Evolutionary conservation across 2,329 filamentous ascomycete species (phyloP).

Genomic region (Aureobasidium vineae): DNA sequence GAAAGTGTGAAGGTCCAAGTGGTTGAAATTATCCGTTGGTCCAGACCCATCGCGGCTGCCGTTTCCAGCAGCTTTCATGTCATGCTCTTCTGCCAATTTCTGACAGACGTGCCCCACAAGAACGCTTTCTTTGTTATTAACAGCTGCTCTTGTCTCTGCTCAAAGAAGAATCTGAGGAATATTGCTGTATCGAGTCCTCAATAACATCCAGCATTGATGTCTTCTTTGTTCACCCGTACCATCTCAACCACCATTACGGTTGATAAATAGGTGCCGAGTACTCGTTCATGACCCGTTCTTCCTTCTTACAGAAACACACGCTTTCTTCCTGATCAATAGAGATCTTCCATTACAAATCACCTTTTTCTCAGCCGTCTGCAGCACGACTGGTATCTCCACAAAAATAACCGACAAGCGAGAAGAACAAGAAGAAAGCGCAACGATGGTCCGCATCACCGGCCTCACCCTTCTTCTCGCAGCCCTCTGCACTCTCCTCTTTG

Average conservation of each 20-base stretch:
- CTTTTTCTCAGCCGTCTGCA: slow-evolving; percentile 10
- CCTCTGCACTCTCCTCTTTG: slow-evolving; percentile 2
- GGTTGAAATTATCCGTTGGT: background rate
- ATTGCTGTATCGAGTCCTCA: background rate
- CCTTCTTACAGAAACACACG: background rate
- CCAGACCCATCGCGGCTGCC: background rate
- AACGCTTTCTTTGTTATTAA: background rate
- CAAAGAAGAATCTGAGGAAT: background rate
- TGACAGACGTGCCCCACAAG: background rate
- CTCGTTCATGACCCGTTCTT: background rate
- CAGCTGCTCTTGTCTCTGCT: background rate
- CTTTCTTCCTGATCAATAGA: background rate
- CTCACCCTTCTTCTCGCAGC: background rate
- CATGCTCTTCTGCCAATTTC: background rate
- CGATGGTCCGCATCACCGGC: background rate
- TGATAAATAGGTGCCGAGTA: slow-evolving; percentile 15
- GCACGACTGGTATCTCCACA: background rate
- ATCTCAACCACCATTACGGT: background rate
- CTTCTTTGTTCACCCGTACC: background rate
- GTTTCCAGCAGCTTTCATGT: background rate
- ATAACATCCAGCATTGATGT: background rate
- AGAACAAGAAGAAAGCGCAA: background rate
- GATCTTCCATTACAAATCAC: background rate
- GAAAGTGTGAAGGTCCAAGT: too few relatives aligned
- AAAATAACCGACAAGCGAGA: background rate